Conservation (phyloP, 306 rosid genomes). For the Pterocarpus macrocarpus region DNA sequence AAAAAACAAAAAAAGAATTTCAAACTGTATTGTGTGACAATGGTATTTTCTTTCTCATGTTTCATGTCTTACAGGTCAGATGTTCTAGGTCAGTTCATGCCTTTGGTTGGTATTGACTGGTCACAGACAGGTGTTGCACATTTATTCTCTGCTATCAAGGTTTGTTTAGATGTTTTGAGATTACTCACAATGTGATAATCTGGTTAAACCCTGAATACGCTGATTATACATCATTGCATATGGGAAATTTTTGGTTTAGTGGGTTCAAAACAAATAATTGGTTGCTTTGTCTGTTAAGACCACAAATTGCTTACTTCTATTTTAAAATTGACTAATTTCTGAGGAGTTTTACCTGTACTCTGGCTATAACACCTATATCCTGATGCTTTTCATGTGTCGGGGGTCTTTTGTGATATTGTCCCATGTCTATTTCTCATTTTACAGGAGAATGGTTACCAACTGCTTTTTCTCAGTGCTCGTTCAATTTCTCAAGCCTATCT, state of each 20-base stretch:
- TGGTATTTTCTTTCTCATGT: conserved; percentile 41
- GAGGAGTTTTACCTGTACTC: conserved; percentile 6
- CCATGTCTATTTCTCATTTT: conserved; percentile 42
- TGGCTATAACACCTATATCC: conserved; percentile 8
- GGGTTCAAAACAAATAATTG: conserved; percentile 27
- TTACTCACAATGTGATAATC: conserved; percentile 25
- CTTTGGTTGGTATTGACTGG: conserved; percentile 98
- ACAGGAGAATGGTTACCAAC: conserved; percentile 96
- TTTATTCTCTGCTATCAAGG: conserved; percentile 98
- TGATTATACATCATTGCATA: conserved; percentile 26
- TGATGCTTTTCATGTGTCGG: conserved; percentile 10
- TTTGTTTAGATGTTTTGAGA: conserved; percentile 52
- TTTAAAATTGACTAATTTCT: conserved; percentile 1
- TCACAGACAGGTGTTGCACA: conserved; percentile 96
- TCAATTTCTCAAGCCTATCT: conserved; percentile 91
- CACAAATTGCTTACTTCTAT: conserved; percentile 25
- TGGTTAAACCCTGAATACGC: conserved; percentile 43
- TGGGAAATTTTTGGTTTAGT: conserved; percentile 36
- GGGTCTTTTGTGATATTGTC: conserved; percentile 6
- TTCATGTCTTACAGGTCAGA: conserved; percentile 73
- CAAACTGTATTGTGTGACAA: conserved; percentile 13
- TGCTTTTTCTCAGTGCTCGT: conserved; percentile 98
- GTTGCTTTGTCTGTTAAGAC: conserved; percentile 43
- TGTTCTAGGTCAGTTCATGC: conserved; percentile 99
- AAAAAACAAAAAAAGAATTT: no score